These are phyloP conservation scores for Zangia roseola DNA, from an alignment of 768 basidiomycete species.

Conservation along the genomic window DNA sequence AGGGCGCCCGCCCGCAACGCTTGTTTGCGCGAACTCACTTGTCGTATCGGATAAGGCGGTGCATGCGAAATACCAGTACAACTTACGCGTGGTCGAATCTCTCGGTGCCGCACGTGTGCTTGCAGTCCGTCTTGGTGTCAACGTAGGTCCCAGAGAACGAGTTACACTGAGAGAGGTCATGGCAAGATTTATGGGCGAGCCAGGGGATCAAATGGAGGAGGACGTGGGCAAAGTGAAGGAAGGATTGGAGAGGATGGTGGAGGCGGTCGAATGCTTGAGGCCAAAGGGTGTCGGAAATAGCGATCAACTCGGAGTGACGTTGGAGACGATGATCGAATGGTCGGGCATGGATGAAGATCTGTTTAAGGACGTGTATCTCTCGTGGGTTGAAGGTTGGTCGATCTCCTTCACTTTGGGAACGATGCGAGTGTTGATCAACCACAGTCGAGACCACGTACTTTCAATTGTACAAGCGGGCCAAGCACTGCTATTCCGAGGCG, in stretches of 20 bases:
- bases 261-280: slow-evolving; percentile 52
- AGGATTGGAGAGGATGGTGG: slow-evolving; percentile 46
- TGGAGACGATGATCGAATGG: slow-evolving; percentile 72
- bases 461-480: slow-evolving; percentile 79
- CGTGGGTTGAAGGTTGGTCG: slow-evolving; percentile 73
- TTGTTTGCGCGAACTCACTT: slow-evolving; percentile 50
- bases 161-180: slow-evolving; percentile 69
- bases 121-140: slow-evolving; percentile 53
- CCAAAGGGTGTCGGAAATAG: slow-evolving; percentile 36
- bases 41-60: slow-evolving; percentile 79
- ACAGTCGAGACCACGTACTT: slow-evolving; percentile 74
- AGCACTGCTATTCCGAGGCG: slow-evolving; percentile 81
- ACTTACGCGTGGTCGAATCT: slow-evolving; percentile 90
- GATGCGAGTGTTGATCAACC: neutral
- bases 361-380: slow-evolving; percentile 70
- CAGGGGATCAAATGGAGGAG: slow-evolving; percentile 37
- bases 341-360: slow-evolving; percentile 52
- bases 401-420: neutral
- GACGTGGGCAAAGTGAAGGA: slow-evolving; percentile 44
- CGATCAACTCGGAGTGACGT: slow-evolving; percentile 59
- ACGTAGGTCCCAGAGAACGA: slow-evolving; percentile 38
- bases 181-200: slow-evolving; percentile 51
- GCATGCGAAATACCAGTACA: slow-evolving; percentile 77
- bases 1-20: slow-evolving; percentile 5
- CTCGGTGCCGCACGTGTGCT: slow-evolving; percentile 77